Evolutionary conservation across 352 stramenopile genomes (phyloP), one percentile per base, ranked within the genome.

Genomic region (Pythium diclinum): DNA sequence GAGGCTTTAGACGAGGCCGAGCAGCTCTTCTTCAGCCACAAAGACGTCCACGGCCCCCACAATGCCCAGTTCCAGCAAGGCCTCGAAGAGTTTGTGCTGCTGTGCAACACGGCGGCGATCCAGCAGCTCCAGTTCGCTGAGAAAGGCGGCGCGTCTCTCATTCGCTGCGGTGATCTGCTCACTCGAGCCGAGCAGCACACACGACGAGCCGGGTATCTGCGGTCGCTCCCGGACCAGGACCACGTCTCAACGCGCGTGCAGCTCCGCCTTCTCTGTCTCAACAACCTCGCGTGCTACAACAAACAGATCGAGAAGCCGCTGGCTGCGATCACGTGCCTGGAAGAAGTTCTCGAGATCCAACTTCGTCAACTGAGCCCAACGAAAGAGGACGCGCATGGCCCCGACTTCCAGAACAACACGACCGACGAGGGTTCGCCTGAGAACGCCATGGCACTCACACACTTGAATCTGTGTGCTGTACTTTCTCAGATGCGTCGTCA

Each of bases 251-350:
- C 61, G 9, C 76, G 78, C 8, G 56, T 72, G 5, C 67, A 62
- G 10, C 72, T 90, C 7, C 77, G 77, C 9, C 68, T 85, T 16
- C 63, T 87, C 34, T 79, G 71, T 11, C 74, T 90, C 66, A 90
- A 90, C 61, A 90, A 90, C 65, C 71, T 90, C 19, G 77, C 81
- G 11, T 90, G 81, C 48, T 84, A 78, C 61, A 61, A 79, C 51
- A 83, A 81, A 42, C 70, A 83, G 46, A 62, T 57, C 11, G 56
- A 66, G 10, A 83, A 77, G 65, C 76, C 80, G 0, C 61, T 83
- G 17, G 60, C 49, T 0, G 80, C 80, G 11, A 73, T 89, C 28
- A 44, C 48, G 0, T 84, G 71, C 19, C 67, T 89, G 23, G 78
- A 89, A 53, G 73, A 74, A 53, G 69, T 63, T 3, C 71, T 89